Base-by-base conservation (phyloP, 2,329 filamentous ascomycete genomes). In the Tolypocladium cylindrosporum region DNA sequence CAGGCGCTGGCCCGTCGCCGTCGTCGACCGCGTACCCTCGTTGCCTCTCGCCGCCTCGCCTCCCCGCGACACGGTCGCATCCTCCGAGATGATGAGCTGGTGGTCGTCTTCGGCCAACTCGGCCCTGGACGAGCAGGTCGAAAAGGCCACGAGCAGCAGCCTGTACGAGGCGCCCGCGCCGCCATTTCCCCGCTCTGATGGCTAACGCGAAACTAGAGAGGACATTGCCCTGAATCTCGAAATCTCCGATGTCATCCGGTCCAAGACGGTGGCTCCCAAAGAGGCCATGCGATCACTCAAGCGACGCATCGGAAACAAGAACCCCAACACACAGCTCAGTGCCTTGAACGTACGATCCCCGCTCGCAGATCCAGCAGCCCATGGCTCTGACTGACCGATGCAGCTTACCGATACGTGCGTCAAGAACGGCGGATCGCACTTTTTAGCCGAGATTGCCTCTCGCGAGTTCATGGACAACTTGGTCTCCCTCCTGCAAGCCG, bases 381-480 rank as follows among this genome's bases (percentile, higher is more conserved):
- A 16, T 55, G 36, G 51, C 41, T 21, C 55, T 52, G 36, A 60
- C 54, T 50, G 27, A n/a, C 19, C 27, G 16, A 57, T 61, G 74
- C 84, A 85, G 91, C 87, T 99, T 67, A 96, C 92, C 63, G 94
- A 99, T 76, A 97, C 94, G 1, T 99, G 94, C 71, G 91, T 97
- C 61, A 99, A 99, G 78, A 99, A 99, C 78, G 94, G 94, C 60
- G 94, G 94, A 65, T 84, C 88, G 43, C 94, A 99, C 74, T 99
- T 99, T 73, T 86, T 99, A 55, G 82, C 87, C 64, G 94, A 99
- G 76, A 94, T 99, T 65, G 93, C 94, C 45, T 97, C 93, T 21
- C 86, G 92, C 62, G 94, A 99, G 76, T 99, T 97, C 69, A 95
- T 99, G 89, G 94, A 99, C 75, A 97, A 97, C 70, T 77, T 99